These are phyloP conservation scores for Talaromyces marneffei DNA, from an alignment of 2,329 filamentous ascomycete species.

Conservation along the genomic window DNA sequence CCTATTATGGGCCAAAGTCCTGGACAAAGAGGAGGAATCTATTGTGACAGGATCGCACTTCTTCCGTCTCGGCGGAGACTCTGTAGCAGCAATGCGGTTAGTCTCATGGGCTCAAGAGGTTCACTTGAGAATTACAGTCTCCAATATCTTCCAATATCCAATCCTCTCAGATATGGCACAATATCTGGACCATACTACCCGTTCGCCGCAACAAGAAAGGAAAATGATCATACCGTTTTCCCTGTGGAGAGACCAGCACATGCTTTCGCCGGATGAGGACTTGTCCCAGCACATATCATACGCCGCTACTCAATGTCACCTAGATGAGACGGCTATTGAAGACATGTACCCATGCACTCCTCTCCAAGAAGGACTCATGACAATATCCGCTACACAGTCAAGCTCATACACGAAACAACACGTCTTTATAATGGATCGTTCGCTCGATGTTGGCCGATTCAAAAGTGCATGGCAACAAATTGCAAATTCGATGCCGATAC, in stretches of 20 bases:
- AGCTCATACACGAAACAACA: background rate
- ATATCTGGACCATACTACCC: too few relatives aligned
- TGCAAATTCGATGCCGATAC: too few relatives aligned
- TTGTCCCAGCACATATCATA: too few relatives aligned
- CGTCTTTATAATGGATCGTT: too few relatives aligned
- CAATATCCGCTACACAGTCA: background rate
- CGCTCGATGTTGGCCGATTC: too few relatives aligned
- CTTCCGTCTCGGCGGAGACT: background rate
- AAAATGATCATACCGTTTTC: too few relatives aligned
- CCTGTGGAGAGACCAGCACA: too few relatives aligned
- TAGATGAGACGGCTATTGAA: too few relatives aligned
- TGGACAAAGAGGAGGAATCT: background rate
- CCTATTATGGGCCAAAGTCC: background rate
- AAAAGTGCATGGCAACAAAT: too few relatives aligned
- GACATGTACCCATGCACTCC: background rate
- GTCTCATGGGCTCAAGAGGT: background rate
- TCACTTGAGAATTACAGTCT: background rate
- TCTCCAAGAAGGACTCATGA: background rate
- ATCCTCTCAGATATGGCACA: too few relatives aligned
- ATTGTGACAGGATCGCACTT: background rate
- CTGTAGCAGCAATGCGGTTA: background rate
- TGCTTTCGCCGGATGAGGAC: background rate
- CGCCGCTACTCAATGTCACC: too few relatives aligned
- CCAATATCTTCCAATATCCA: background rate
- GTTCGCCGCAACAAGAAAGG: too few relatives aligned